These are phyloP conservation scores for Fragaria ananassa DNA, from an alignment of 306 rosid species.

Conservation along the genomic window DNA sequence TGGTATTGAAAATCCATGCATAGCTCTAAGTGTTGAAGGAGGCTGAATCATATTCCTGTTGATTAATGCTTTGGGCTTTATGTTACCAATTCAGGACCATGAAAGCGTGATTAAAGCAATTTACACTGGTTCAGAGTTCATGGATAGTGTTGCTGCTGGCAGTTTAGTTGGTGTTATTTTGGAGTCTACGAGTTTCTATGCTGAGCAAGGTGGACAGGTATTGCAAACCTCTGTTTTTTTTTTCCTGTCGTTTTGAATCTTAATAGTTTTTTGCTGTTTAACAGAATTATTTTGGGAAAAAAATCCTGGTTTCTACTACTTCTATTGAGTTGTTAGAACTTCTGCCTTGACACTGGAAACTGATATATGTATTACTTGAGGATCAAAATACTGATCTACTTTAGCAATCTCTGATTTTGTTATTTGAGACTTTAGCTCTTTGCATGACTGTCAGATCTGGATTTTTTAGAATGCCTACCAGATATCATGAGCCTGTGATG, in stretches of 20 bases:
- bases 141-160: conserved; percentile 49
- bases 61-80: conserved; percentile 15
- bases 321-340: too few species aligned
- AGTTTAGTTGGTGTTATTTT: conserved; percentile 73
- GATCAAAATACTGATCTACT: not conserved
- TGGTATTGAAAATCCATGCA: not conserved
- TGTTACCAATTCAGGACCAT: conserved; percentile 55
- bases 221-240: conserved; percentile 5
- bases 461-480: not conserved
- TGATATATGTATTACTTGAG: not conserved
- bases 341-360: not conserved
- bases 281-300: not conserved
- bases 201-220: conserved; percentile 99
- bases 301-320: not conserved
- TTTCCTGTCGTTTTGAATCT: not conserved
- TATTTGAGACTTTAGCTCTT: not conserved
- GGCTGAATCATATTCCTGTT: not conserved
- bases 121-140: conserved; percentile 73
- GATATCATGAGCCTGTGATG: not conserved
- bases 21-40: not conserved
- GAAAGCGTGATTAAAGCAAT: conserved; percentile 75
- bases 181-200: conserved; percentile 94
- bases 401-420: not conserved
- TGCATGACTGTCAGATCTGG: not conserved
- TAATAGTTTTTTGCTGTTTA: not conserved